Evolutionary conservation across 495 filamentous ascomycete species (phyloP).

Genomic region (Penicillium flavigenum): DNA sequence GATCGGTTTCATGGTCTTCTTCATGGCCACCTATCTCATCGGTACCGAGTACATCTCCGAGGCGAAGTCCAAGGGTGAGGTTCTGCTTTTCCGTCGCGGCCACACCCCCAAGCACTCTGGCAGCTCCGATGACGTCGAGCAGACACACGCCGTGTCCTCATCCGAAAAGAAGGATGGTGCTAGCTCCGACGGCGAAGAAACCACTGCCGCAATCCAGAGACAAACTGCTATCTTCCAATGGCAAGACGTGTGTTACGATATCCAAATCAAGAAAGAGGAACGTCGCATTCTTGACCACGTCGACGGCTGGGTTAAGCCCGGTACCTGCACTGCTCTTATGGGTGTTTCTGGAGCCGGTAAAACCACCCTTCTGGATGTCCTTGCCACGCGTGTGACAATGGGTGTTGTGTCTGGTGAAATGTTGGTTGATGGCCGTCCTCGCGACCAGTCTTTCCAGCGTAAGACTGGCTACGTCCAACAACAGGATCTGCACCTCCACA

Average conservation of each 20-base stretch:
- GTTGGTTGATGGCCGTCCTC: constrained; percentile 52
- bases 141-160: constrained; percentile 27
- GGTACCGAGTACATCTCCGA: constrained; percentile 51
- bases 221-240: constrained; percentile 73
- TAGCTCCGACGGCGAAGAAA: constrained; percentile 31
- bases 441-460: constrained; percentile 81
- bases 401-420: constrained; percentile 56
- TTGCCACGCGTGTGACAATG: constrained; percentile 55
- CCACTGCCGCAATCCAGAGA: constrained; percentile 53
- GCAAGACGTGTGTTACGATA: constrained; percentile 73
- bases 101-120: constrained; percentile 29
- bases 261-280: constrained; percentile 60
- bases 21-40: constrained; percentile 49
- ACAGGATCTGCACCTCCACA: constrained; percentile 87
- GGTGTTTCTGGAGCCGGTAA: constrained; percentile 65
- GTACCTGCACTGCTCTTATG: constrained; percentile 66
- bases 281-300: constrained; percentile 62
- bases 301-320: constrained; percentile 65
- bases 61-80: constrained; percentile 52
- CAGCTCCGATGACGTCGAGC: constrained; percentile 32
- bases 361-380: constrained; percentile 63
- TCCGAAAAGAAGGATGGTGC: constrained; percentile 46
- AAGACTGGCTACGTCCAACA: constrained; percentile 97
- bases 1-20: constrained; percentile 63
- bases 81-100: constrained; percentile 52